Base-by-base conservation (phyloP, 176 grass and related monocot species). In the Metroxylon sagu region DNA sequence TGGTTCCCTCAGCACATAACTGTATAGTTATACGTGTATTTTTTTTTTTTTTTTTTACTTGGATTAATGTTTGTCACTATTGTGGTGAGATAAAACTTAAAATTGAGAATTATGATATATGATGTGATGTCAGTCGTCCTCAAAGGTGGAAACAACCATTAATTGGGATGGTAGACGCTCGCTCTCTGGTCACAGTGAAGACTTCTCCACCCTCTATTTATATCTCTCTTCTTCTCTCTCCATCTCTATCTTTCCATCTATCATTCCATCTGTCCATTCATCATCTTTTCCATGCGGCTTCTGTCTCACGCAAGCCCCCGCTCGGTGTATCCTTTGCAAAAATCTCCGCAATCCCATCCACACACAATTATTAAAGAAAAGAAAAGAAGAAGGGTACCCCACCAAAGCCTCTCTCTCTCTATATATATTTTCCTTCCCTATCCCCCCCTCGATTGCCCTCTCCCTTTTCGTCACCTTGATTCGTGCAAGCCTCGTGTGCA, bases 111-210 rank as follows among this genome's bases (percentile, higher is more conserved):
- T 14, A 59, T 59, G 70, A 19, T 62, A 76, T 12, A 16, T 31
- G 81, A 79, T 79, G 58, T 66, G 83, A 86, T 49, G 16, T 62
- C 55, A 31, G 68, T 78, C 65, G 49, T 63, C 57, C 52, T 57
- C 17, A 21, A 26, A 17, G 53, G 14, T 19, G 61, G 50, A 31
- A 66, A 56, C 67, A 66, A 29, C 73, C 86, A 73, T 71, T 73
- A 79, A 79, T 76, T 79, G 86, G 78, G 75, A 71, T 71, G 25
- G 48, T 64, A 77, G 77, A 55, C 52, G 35, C 82, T 60, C 74
- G 26, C 52, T 60, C 64, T 6, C 18, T 54, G 1, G 1, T 12
- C 35, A 14, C 3, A 43, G 35, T 12, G 35, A 10, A 43, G 35
- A 43, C 35, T 6, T 43, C 35, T 43, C 12, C 35, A 12, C 8